Base-by-base conservation (phyloP, 371 early-diverging fungal genomes). In the Fennellomyces sp. region DNA sequence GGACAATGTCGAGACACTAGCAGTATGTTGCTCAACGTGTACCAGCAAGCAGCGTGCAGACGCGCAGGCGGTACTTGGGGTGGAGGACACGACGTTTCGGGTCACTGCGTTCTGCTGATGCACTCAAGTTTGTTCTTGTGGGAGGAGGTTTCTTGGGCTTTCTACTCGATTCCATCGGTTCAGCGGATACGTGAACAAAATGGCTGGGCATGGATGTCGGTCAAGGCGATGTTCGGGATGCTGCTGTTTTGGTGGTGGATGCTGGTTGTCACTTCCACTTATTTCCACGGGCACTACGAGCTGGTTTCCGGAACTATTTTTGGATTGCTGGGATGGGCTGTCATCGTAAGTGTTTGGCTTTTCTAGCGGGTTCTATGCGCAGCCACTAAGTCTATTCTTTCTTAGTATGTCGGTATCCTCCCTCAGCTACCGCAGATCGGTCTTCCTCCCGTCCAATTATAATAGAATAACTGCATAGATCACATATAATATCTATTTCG, bases 51-150 rank as follows among this genome's bases (percentile, higher is more conserved):
- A 3, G 61, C 64, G 4, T 94, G 95, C 69, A 72, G 84, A 27
- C 45, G 61, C 3, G 63, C 78, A n/a, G 92, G 92, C 7, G 94
- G 93, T 12, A 55, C 56, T 15, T 94, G 94, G 94, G 28, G 58
- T 13, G 89, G 88, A 31, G 93, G 93, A 10, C 81, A 90, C 57
- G 94, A 95, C 73, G 78, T 94, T 15, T 91, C 92, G 0, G 97
- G 97, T 4, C 97, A 97, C 69, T 93, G 93, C 68, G 86, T 97
- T 51, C 65, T 96, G 58, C 68, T 96, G 62, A 85, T 93, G 26
- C 96, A 94, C 66, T 81, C 91, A 17, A 88, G 86, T 30, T 75
- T 96, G 53, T 86, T 93, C 65, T 75, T 94, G 39, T 84, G 76
- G 78, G 93, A 93, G 59, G 94, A 95, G 64, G 45, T 87, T 11